These are phyloP conservation scores for Pisolithus albus DNA, from an alignment of 768 basidiomycete species.

Conservation along the genomic window DNA sequence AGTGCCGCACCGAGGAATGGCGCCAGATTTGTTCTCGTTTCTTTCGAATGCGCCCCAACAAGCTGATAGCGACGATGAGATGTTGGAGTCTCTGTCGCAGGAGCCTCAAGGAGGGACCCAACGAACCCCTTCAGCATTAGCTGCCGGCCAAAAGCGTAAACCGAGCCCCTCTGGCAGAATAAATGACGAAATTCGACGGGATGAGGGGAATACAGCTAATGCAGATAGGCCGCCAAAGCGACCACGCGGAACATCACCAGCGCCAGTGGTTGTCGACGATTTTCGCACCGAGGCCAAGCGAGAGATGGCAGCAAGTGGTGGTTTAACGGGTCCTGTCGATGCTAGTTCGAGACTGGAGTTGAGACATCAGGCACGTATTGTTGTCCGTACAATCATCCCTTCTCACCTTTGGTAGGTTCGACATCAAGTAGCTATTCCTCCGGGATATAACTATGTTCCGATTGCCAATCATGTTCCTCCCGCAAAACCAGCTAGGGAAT, in stretches of 20 bases:
- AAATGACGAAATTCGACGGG: not conserved
- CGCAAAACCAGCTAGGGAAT: conserved; percentile 82
- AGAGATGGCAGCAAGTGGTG: conserved; percentile 84
- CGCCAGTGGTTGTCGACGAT: conserved; percentile 83
- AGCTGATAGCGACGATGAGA: conserved; percentile 25
- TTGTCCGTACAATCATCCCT: not conserved
- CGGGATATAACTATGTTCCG: conserved; percentile 83
- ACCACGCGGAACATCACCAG: conserved; percentile 51
- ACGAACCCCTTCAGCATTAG: not conserved
- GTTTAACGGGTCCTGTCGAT: conserved; percentile 69
- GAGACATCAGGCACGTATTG: conserved; percentile 55
- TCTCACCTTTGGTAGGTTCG: conserved; percentile 52
- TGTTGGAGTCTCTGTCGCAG: not conserved
- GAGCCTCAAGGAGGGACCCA: not conserved
- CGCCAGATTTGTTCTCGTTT: conserved; percentile 28
- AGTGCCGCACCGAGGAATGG: conserved; percentile 7
- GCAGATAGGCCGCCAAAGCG: conserved; percentile 45
- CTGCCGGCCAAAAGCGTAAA: conserved; percentile 20
- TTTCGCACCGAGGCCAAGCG: conserved; percentile 92
- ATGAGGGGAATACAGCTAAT: conserved; percentile 15
- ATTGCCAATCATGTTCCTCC: conserved; percentile 90
- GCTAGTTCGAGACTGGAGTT: conserved; percentile 67
- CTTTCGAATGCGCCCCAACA: conserved; percentile 16
- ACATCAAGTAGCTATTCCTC: conserved; percentile 94
- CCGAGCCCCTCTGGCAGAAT: conserved; percentile 6